phyloP scores from a whole-genome alignment of 768 basidiomycete species.

The Mycena indigotica region DNA sequence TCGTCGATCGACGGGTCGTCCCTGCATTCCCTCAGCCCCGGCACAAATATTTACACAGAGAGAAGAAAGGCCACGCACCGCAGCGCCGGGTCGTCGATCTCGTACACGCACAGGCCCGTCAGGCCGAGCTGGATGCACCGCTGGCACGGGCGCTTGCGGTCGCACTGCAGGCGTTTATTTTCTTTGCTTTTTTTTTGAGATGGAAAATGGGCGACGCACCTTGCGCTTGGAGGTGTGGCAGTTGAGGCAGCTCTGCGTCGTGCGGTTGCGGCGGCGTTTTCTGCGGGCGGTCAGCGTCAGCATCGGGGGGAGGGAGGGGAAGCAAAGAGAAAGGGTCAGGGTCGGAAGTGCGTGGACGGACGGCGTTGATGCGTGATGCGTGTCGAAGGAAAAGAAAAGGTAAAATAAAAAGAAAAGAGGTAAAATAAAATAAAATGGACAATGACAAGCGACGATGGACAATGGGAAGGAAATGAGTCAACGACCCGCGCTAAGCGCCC shows the following conservation, averaged over 20 bases:
- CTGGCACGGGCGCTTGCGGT: conserved; percentile 88
- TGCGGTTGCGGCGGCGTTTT: conserved; percentile 87
- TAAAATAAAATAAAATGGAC: too few species aligned
- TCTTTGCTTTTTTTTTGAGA: conserved; percentile 1
- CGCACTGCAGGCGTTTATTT: conserved; percentile 57
- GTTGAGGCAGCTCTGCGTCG: conserved; percentile 85
- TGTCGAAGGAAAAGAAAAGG: too few species aligned
- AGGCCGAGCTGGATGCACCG: conserved; percentile 88
- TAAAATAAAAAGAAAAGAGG: too few species aligned
- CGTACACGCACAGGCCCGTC: conserved; percentile 93
- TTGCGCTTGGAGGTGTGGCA: conserved; percentile 96
- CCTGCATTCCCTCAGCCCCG: conserved; percentile 36
- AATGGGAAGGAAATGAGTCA: background rate
- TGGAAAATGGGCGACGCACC: conserved; percentile 43
- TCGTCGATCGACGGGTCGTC: conserved; percentile 90
- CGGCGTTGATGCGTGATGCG: background rate
- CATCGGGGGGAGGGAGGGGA: conserved; percentile 47
- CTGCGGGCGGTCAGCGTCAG: conserved; percentile 41
- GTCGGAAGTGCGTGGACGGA: background rate
- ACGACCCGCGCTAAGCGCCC: background rate
- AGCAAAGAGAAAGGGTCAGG: conserved; percentile 17
- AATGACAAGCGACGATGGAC: too few species aligned
- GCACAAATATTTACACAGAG: background rate
- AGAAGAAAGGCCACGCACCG: conserved; percentile 46
- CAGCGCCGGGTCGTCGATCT: conserved; percentile 86